A percentile compares a stretch with the other conserved stretches of the same genome.
Evolutionary conservation across 345 rosid genomes (phyloP).

Genomic region (Bruguiera parviflora): DNA sequence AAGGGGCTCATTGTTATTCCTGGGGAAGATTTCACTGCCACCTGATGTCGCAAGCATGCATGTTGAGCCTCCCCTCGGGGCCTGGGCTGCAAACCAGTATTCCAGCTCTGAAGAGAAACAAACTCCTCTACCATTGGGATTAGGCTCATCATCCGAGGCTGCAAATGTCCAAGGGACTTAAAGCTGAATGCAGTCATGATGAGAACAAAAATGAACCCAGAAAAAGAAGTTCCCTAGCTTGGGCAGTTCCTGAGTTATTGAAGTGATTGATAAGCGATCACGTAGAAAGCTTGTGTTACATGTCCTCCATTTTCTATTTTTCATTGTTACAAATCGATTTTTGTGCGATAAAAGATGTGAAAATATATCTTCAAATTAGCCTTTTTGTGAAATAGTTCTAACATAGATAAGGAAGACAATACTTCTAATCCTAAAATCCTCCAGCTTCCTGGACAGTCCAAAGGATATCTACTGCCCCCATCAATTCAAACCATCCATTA

Average conservation of each 20-base stretch:
- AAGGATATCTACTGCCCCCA: too few relatives aligned
- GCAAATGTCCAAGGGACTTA: slow-evolving; percentile 15
- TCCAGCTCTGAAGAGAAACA: slow-evolving; percentile 44
- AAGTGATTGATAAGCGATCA: too few relatives aligned
- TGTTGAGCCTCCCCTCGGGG: slow-evolving; percentile 82
- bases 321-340: too few relatives aligned
- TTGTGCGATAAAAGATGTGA: too few relatives aligned
- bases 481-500: too few relatives aligned
- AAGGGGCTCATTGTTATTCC: slow-evolving; percentile 74
- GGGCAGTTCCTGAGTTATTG: not conserved
- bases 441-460: too few relatives aligned
- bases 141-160: slow-evolving; percentile 29
- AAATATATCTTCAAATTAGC: too few relatives aligned
- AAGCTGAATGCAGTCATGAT: slow-evolving; percentile 14
- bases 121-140: slow-evolving; percentile 57
- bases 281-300: too few relatives aligned
- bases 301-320: too few relatives aligned
- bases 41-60: slow-evolving; percentile 70
- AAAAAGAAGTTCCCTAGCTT: not conserved
- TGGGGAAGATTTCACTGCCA: slow-evolving; percentile 60
- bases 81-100: slow-evolving; percentile 52
- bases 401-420: too few relatives aligned
- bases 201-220: not conserved
- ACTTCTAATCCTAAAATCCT: too few relatives aligned
- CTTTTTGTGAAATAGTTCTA: too few relatives aligned